These are phyloP conservation scores for Selenicereus undatus DNA, from an alignment of 148 eudicot genomes.

Conservation along the genomic window DNA sequence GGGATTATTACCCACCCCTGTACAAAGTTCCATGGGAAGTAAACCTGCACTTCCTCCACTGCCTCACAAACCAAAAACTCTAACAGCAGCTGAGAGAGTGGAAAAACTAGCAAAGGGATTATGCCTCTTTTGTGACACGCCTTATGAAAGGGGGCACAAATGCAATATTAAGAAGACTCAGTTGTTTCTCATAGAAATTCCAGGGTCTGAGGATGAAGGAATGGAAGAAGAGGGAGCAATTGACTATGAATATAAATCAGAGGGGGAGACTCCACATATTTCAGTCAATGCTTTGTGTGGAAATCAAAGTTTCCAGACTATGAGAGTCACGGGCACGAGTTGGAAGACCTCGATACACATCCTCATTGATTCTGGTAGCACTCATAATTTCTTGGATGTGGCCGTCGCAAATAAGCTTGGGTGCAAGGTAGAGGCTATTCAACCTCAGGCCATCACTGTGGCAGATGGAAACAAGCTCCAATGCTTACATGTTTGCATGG, in stretches of 20 bases:
- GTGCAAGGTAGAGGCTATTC: background rate
- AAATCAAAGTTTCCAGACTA: background rate
- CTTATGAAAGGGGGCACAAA: background rate
- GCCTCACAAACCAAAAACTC: too few relatives aligned
- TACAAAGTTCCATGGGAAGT: too few relatives aligned
- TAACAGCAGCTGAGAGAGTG: too few relatives aligned
- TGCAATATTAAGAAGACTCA: background rate
- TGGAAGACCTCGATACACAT: background rate
- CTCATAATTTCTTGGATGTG: background rate
- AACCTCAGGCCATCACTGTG: background rate
- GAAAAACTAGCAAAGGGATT: background rate
- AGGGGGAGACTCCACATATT: background rate
- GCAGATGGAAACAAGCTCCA: background rate
- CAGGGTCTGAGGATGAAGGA: background rate
- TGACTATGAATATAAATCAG: background rate
- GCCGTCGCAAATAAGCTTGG: background rate
- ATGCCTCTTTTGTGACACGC: background rate
- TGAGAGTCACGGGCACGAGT: background rate
- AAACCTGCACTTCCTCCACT: too few relatives aligned
- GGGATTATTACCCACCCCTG: too few relatives aligned
- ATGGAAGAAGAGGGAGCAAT: background rate
- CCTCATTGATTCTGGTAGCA: background rate
- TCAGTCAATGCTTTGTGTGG: background rate
- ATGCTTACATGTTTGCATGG: background rate
- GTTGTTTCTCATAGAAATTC: background rate